Percentiles rank a stretch among this genome's conserved stretches.
Conservation (phyloP, 1,284 basidiomycete genomes). For the Vanrija sp. region DNA sequence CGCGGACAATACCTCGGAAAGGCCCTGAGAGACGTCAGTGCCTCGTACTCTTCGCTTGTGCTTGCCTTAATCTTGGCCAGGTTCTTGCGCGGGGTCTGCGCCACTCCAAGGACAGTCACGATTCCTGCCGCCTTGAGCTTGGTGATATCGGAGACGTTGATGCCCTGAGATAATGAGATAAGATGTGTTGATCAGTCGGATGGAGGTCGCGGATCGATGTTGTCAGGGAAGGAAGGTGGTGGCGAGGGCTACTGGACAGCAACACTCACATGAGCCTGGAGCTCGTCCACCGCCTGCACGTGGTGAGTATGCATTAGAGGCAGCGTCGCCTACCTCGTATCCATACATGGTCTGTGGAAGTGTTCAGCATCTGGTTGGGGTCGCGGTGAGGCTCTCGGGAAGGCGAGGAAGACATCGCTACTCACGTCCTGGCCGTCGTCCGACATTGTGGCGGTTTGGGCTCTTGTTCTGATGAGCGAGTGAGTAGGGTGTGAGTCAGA, state of each 20-base stretch:
- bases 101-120: conserved; percentile 53
- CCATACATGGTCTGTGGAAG: conserved; percentile 13
- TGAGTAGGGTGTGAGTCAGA: no score
- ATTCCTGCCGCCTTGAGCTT: conserved; percentile 71
- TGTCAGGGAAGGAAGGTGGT: not conserved
- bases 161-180: conserved; percentile 58
- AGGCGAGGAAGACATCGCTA: not conserved
- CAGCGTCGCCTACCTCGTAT: conserved; percentile 14
- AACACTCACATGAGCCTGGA: conserved; percentile 73
- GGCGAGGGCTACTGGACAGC: not conserved
- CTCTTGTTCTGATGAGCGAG: no score
- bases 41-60: not conserved
- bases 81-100: conserved; percentile 71
- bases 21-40: conserved; percentile 23
- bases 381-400: not conserved
- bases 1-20: conserved; percentile 33
- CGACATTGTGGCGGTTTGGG: conserved; percentile 21
- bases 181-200: conserved; percentile 1
- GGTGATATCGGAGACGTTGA: conserved; percentile 87
- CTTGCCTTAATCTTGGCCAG: conserved; percentile 84
- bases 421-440: conserved; percentile 32
- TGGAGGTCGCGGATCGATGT: not conserved
- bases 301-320: not conserved
- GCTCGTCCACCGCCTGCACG: conserved; percentile 72
- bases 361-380: not conserved